Percentiles rank a stretch among this genome's conserved stretches.
phyloP scores from a whole-genome alignment of 2,329 filamentous ascomycete species.

The Cyclaneusma minus region DNA sequence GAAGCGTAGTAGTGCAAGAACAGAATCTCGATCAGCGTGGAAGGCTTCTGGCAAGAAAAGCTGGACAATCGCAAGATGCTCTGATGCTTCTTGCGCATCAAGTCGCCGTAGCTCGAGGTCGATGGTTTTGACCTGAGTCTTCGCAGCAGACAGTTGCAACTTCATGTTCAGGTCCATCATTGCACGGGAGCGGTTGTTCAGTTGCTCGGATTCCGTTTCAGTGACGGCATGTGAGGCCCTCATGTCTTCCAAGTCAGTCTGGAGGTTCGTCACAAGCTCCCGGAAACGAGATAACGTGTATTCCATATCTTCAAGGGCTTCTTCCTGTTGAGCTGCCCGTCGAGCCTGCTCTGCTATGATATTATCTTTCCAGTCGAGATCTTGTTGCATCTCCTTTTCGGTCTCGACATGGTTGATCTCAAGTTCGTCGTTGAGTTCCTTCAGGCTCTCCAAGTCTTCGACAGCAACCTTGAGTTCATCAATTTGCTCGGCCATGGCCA shows the following conservation, averaged over 20 bases:
- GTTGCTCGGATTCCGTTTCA: slow-evolving; percentile 81
- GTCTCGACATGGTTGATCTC: slow-evolving; percentile 87
- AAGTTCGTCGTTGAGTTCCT: slow-evolving; percentile 88
- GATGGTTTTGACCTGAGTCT: slow-evolving; percentile 88
- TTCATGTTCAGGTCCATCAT: slow-evolving; percentile 97
- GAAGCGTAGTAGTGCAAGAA: slow-evolving; percentile 79
- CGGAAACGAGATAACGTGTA: slow-evolving; percentile 81
- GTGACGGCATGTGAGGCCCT: slow-evolving; percentile 82
- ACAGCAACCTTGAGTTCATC: slow-evolving; percentile 70
- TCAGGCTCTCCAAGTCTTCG: slow-evolving; percentile 75
- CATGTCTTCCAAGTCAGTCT: slow-evolving; percentile 82
- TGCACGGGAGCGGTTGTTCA: slow-evolving; percentile 73
- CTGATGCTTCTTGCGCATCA: slow-evolving; percentile 74
- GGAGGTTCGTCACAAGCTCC: slow-evolving; percentile 72
- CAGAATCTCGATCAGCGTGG: slow-evolving; percentile 64
- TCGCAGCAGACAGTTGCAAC: slow-evolving; percentile 75
- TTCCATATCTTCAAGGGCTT: slow-evolving; percentile 71
- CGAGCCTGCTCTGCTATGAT: slow-evolving; percentile 71
- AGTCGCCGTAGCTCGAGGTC: slow-evolving; percentile 77
- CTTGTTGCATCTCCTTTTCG: slow-evolving; percentile 86
- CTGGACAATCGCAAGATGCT: slow-evolving; percentile 80
- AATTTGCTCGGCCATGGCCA: slow-evolving; percentile 67
- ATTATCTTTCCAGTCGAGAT: slow-evolving; percentile 76
- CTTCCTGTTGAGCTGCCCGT: slow-evolving; percentile 60
- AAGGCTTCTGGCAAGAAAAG: slow-evolving; percentile 79